Conservation (phyloP, 352 stramenopile genomes). For the Aphanomyces euteiches region DNA sequence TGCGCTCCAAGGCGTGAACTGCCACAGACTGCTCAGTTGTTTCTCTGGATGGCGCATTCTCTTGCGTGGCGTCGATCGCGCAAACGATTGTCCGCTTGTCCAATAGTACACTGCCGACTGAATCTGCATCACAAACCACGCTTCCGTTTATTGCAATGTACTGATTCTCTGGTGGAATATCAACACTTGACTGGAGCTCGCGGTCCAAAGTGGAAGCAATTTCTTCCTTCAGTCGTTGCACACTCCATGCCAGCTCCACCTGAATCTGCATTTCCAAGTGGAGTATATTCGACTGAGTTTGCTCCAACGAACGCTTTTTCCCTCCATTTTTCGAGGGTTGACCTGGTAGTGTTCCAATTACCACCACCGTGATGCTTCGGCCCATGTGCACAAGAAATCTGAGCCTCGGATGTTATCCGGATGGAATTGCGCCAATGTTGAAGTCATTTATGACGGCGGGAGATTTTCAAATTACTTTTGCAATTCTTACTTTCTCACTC, state of each 20-base stretch:
- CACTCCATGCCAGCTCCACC: slow-evolving; percentile 6
- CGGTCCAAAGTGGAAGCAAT: background rate
- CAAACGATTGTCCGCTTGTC: slow-evolving; percentile 21
- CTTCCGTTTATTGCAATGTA: background rate
- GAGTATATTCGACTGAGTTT: background rate
- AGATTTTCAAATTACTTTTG: background rate
- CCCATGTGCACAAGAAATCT: background rate
- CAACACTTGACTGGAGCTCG: background rate
- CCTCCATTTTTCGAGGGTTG: background rate
- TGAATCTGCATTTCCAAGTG: slow-evolving; percentile 3
- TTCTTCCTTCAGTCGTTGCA: slow-evolving; percentile 18
- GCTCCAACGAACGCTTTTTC: slow-evolving; percentile 12
- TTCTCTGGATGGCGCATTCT: background rate
- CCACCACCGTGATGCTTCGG: slow-evolving; percentile 15
- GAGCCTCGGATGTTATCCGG: background rate
- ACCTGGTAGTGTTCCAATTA: slow-evolving; percentile 2
- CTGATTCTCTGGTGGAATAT: slow-evolving; percentile 14
- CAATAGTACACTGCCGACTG: slow-evolving; percentile 17
- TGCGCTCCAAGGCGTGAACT: background rate
- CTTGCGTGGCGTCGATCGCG: slow-evolving; percentile 10
- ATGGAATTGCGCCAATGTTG: background rate
- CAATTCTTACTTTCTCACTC: background rate
- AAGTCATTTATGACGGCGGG: too few species aligned
- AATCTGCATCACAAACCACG: slow-evolving; percentile 15
- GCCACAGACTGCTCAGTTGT: background rate